Conservation (phyloP, 176 grass and related monocot genomes). For the Saccharum spontaneum region DNA sequence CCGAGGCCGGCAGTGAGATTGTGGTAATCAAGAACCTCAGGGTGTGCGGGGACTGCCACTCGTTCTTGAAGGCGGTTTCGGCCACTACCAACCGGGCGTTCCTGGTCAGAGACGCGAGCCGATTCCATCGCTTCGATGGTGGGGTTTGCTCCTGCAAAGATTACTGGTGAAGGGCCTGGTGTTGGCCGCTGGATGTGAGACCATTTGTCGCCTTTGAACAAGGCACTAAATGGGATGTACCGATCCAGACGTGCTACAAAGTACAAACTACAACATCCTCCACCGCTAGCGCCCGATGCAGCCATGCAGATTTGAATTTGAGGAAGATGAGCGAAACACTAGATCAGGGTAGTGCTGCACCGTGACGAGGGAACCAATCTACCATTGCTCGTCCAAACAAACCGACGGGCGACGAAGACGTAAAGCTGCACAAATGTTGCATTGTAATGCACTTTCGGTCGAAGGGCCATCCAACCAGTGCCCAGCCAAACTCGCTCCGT, state of each 20-base stretch:
- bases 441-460: neutral
- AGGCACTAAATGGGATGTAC: neutral
- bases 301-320: neutral
- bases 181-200: neutral
- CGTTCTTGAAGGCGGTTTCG: slow-evolving; percentile 53
- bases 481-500: neutral
- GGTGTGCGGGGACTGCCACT: slow-evolving; percentile 69
- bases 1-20: slow-evolving; percentile 42
- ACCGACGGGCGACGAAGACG: neutral
- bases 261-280: neutral
- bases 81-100: slow-evolving; percentile 40
- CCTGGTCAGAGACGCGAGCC: slow-evolving; percentile 67
- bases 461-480: neutral
- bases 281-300: neutral
- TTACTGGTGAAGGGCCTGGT: slow-evolving; percentile 49
- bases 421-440: neutral
- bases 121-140: slow-evolving; percentile 63
- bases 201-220: neutral
- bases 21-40: slow-evolving; percentile 85
- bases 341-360: neutral
- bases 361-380: neutral
- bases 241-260: neutral
- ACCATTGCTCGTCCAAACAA: too few relatives aligned
- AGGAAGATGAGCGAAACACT: neutral
- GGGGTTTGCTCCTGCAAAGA: slow-evolving; percentile 66